Base-by-base conservation (phyloP, 345 rosid species). In the Kandelia obovata region DNA sequence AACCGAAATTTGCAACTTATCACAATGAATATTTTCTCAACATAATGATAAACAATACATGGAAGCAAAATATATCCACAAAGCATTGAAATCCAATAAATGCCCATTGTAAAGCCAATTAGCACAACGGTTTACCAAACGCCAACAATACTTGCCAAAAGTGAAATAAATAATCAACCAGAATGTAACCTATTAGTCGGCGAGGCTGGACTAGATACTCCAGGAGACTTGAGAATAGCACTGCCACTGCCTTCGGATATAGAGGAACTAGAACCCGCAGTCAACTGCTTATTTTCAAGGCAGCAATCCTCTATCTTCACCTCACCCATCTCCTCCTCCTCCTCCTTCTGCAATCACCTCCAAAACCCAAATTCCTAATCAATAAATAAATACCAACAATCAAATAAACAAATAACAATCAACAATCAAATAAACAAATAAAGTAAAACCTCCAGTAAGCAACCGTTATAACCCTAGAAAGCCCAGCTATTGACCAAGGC, bases 221-320 rank as follows among this genome's bases (percentile, higher is more conserved):
- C 87, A 20, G 99, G 96, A 16, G 97, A 89, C 82, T 84, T 92
- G 58, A 79, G 77, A 67, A 76, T 71, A 66, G 88, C 86, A 78
- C 83, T 82, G 30, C 84, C 88, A 81, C 92, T 86, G 39, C 88
- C 96, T 69, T 88, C 96, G 1, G 96, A 95, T 16, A 85, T 19
- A 65, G 96, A 87, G 7, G 96, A 84, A 77, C 85, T 83, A 4
- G 96, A 88, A 64, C 89, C 90, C 26, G 93, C 85, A 0, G 81
- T 80, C 76, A 80, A 81, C 82, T 94, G 97, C 75, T 86, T 94
- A 80, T 94, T 94, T 77, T 87, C 97, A 69, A 85, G 84, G 80
- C 99, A 89, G 71, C 83, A 68, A 79, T 83, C 88, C 74, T 91
- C 95, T 26, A 67, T 60, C 73, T 73, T 86, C 49, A 71, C 75